Evolutionary conservation across 371 early-diverging fungal genomes (phyloP), one percentile per base, ranked within the genome.

Genomic region (Polyrhizophydium stewartii): DNA sequence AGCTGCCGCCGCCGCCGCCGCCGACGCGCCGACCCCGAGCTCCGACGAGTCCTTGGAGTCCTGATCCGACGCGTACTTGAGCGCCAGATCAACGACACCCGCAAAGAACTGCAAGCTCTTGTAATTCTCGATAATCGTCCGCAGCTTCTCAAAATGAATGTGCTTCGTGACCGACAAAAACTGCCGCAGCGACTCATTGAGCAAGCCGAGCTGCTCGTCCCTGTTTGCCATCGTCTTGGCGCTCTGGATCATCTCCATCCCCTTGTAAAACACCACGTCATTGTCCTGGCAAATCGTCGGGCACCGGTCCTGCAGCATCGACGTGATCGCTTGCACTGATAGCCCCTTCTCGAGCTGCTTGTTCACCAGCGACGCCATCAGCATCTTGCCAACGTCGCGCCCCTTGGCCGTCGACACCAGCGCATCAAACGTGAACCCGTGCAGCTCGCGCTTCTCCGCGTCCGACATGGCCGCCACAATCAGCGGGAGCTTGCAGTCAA

Each of bases 261-360:
- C 77, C 67, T 73, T 83, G 76, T 85, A 92, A 47, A 90, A 79
- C 0, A 81, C 67, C n/a, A 91, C 83, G 60, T 93, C 92, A 22
- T 77, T 81, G 1, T 78, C 65, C 10, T 75, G 78, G 68, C 91
- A 93, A 63, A 93, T 87, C 0, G 85, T 72, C 43, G 87, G 85
- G 68, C 93, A 93, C 22, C 82, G 77, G 32, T 81, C 66, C 59
- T 86, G 83, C 45, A 92, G 74, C 47, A 69, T 60, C 7, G 77
- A 76, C 49, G 76, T 74, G 27, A 82, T 65, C 19, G 63, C 61
- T 28, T 72, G 68, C 31, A 67, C 82, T 57, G 74, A 76, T 64
- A 75, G 63, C 58, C 81, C 74, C 59, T 84, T 77, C 19, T 77
- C 73, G 61, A 87, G 73, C 59, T 88, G 87, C 63, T 82, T 77